Evolutionary conservation across 768 basidiomycete genomes (phyloP), one percentile per base, ranked within the genome.

Genomic region (Nidularia pulvinata): DNA sequence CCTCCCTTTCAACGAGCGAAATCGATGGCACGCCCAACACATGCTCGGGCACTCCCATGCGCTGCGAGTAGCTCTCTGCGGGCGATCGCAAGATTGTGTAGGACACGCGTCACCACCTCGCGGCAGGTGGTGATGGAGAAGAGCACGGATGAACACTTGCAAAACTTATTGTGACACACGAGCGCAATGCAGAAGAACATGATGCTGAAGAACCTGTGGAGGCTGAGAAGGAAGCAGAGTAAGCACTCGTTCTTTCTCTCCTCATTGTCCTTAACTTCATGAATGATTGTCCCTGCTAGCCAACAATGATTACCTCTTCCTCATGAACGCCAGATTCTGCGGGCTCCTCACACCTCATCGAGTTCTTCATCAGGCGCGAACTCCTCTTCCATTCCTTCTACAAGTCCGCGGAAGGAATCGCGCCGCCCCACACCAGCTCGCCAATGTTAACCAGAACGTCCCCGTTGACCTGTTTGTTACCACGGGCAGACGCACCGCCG

Each of bases 251-350:
- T 66, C 92, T 89, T 86, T 35, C 34, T 76, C 54, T 48, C 25
- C 25, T 5, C 5, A 16, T 36, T 1, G 1, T 0, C 14, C 9
- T 35, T 9, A 7, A 33, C 37, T 43, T 43, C 37, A 46, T 13
- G 46, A 47, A 51, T 46, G 6, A 33, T 14, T 25, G 32, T 35
- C 33, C 42, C 7, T 46, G n/a, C 6, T 55, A 90, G 93, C 93
- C 19, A 83, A 89, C 46, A 80, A 80, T 51, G 92, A 98, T 69
- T 82, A 98, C 13, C 87, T 98, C 61, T 77, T 98, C 62, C 78
- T 94, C 56, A 96, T 95, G 65, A 99, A 99, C 73, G 88, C 91
- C 0, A 91, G 96, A 72, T 88, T 91, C 33, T 88, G 94, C 62
- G 96, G 96, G 67, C 85, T 97, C 32, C 70, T 95, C 49, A 80